Evolutionary conservation across 208 protist genomes (phyloP).

Genomic region (Leishmania guyanensis): DNA sequence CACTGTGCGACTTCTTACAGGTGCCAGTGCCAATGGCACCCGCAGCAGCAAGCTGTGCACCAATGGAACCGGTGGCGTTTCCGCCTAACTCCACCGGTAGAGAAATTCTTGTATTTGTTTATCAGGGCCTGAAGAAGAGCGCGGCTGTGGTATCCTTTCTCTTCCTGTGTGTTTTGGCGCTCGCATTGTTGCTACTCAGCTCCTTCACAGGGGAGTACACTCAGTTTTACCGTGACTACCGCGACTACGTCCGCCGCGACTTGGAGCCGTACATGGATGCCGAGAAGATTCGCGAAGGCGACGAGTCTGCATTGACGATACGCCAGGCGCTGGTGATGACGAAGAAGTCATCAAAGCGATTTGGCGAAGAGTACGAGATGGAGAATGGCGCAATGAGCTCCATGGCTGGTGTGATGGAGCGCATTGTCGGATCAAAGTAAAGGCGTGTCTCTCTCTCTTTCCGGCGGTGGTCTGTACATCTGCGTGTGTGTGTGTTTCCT

Average conservation of each 20-base stretch:
- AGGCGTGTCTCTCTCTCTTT: constrained; percentile 6
- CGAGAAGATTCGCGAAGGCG: constrained; percentile 19
- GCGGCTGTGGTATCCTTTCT: constrained; percentile 35
- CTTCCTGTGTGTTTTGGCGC: constrained; percentile 30
- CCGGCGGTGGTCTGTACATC: background rate
- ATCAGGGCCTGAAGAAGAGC: constrained; percentile 37
- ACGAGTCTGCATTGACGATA: constrained; percentile 34
- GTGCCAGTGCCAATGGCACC: constrained; percentile 39
- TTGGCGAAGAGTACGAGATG: constrained; percentile 55
- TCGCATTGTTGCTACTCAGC: constrained; percentile 45
- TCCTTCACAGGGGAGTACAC: constrained; percentile 38
- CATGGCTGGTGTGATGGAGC: constrained; percentile 21
- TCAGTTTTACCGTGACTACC: constrained; percentile 36
- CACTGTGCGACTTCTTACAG: constrained; percentile 72
- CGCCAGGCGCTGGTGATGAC: constrained; percentile 50
- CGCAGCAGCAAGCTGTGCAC: background rate
- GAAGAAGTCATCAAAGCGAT: constrained; percentile 67
- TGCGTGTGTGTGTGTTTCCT: background rate
- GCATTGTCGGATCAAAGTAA: constrained; percentile 8
- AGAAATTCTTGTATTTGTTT: constrained; percentile 48
- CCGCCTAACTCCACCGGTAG: constrained; percentile 42
- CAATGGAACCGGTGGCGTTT: constrained; percentile 47
- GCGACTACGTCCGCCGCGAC: constrained; percentile 33
- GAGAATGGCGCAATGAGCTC: constrained; percentile 38
- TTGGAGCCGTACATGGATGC: constrained; percentile 50